Evolutionary conservation across 2,329 filamentous ascomycete genomes (phyloP).

Genomic region (Cercospora janseana): DNA sequence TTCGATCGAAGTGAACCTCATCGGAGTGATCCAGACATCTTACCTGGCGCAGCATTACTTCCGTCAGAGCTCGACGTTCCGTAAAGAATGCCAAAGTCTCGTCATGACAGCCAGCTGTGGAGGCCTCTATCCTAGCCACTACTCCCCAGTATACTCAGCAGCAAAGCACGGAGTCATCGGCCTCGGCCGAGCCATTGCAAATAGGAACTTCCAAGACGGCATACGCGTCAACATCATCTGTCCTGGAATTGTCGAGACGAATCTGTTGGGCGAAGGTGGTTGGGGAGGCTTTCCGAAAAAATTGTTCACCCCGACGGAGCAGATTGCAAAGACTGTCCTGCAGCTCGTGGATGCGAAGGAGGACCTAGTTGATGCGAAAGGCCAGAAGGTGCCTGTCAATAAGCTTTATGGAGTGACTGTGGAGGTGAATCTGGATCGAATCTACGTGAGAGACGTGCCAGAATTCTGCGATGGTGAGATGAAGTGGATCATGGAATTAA

Average conservation of each 20-base stretch:
- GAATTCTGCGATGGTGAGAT: slow-evolving; percentile 33
- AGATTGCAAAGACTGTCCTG: slow-evolving; percentile 34
- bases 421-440: slow-evolving; percentile 28
- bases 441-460: slow-evolving; percentile 29
- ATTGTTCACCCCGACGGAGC: slow-evolving; percentile 38
- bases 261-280: slow-evolving; percentile 36
- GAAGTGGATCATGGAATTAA: slow-evolving; percentile 35
- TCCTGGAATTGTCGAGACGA: slow-evolving; percentile 41
- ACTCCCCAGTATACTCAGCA: slow-evolving; percentile 41
- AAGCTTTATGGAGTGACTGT: slow-evolving; percentile 32
- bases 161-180: slow-evolving; percentile 44
- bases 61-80: slow-evolving; percentile 13
- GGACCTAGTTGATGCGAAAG: slow-evolving; percentile 20
- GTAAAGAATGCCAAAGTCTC: slow-evolving; percentile 15
- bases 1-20: slow-evolving; percentile 43
- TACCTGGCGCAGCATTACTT: slow-evolving; percentile 44
- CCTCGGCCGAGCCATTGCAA: slow-evolving; percentile 42
- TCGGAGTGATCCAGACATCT: slow-evolving; percentile 40
- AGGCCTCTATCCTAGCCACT: slow-evolving; percentile 26
- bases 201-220: slow-evolving; percentile 36
- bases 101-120: slow-evolving; percentile 20
- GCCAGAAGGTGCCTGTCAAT: slow-evolving; percentile 15
- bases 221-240: slow-evolving; percentile 44
- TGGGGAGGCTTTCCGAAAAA: slow-evolving; percentile 39
- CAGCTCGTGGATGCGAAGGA: slow-evolving; percentile 34